Base-by-base conservation (phyloP, 1,284 basidiomycete species). In the Anthracocystis walkeri region DNA sequence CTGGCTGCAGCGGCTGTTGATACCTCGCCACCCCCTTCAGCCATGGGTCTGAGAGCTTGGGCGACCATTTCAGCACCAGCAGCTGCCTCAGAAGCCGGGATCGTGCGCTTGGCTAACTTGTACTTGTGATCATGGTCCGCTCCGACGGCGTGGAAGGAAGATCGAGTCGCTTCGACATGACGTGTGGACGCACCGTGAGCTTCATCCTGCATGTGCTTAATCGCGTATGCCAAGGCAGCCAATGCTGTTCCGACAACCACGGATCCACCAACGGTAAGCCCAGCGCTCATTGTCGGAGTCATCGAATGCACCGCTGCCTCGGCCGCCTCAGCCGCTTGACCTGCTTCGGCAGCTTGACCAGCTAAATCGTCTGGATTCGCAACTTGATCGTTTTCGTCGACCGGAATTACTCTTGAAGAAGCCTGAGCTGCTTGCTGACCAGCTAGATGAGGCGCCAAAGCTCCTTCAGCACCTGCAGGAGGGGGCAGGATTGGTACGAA, bases 381-480 rank as follows among this genome's bases (percentile, higher is more conserved):
- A 42, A 16, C 52, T 20, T 14, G 40, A 7, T 42, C 40, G 23
- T 41, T n/a, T 25, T n/a, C 52, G 11, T 45, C 42, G 42, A 55
- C 20, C 8, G 53, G 53, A 18, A 35, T 29, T 10, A 55, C 42
- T 11, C n/a, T 31, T 6, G 53, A 25, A 7, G 41, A 29, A 16
- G 29, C 52, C 7, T 16, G 41, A 29, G 4, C 10, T 1, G 18
- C n/a, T 23, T 44, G n/a, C 6, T 2, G 29, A 14, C 20, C 27
- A 3, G 16, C 40, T 3, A 20, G 12, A 51, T 51, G 23, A 38
- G 11, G 20, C 49, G 12, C 10, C 35, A 38, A 14, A 12, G 35
- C 35, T 38, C 35, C 35, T 38, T 38, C 35, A 38, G 14, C 35
- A 38, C 14, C 35, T 14, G 14, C 3, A 38, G 35, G 35, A 4